These are phyloP conservation scores for Warburgia ugandensis DNA, from an alignment of 164 flowering plant species.

Conservation along the genomic window DNA sequence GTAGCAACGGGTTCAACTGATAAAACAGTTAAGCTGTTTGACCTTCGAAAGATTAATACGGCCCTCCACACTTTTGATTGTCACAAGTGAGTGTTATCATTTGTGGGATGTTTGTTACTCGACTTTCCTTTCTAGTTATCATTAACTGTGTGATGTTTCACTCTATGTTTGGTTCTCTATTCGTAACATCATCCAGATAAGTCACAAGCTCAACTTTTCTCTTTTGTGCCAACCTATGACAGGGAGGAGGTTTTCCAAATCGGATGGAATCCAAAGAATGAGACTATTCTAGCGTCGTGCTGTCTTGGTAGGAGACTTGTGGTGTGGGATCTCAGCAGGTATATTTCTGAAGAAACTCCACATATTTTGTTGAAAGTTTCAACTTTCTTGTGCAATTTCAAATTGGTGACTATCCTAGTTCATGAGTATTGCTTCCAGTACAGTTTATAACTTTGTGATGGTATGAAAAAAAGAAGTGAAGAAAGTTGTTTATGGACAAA, in stretches of 20 bases:
- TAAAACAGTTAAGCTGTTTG: conserved; percentile 90
- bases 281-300: conserved; percentile 92
- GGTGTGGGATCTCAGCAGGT: conserved; percentile 99
- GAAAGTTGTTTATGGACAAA: no score
- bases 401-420: not conserved
- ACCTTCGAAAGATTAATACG: conserved; percentile 69
- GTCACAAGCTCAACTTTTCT: no score
- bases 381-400: not conserved
- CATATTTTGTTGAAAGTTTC: no score
- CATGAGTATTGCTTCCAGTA: no score
- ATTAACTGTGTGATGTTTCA: not conserved
- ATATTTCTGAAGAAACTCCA: no score
- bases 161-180: not conserved
- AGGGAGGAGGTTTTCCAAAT: conserved; percentile 98
- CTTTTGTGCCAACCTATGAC: no score
- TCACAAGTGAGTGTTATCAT: conserved; percentile 74
- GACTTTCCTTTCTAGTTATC: no score
- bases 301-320: conserved; percentile 92
- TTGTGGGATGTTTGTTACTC: no score
- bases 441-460: no score
- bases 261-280: conserved; percentile 94
- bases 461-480: no score
- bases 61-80: conserved; percentile 84
- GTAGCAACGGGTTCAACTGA: conserved; percentile 97
- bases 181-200: no score